Evolutionary conservation across 345 rosid genomes (phyloP).

Genomic region (Brassica carinata): DNA sequence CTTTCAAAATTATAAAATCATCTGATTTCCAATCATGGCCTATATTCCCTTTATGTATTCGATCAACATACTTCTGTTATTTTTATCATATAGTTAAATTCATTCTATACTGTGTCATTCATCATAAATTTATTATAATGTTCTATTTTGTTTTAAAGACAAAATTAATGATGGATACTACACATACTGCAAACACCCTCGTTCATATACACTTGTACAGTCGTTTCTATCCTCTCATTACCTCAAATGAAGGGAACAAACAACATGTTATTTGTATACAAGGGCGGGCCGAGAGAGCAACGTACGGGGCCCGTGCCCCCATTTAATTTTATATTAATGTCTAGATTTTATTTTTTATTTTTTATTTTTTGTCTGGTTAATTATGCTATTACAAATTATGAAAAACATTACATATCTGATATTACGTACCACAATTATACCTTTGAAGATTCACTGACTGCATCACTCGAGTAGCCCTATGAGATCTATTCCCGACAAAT

Average conservation of each 20-base stretch:
- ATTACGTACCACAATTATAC: no score
- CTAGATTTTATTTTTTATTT: no score
- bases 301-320: no score
- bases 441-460: no score
- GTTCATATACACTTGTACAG: conserved; percentile 12
- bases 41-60: not conserved
- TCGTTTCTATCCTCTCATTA: conserved; percentile 15
- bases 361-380: no score
- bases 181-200: not conserved
- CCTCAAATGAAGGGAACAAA: conserved; percentile 25
- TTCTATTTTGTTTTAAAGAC: not conserved
- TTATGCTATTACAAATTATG: no score
- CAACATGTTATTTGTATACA: no score
- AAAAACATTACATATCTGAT: no score
- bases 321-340: no score
- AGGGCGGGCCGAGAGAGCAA: no score
- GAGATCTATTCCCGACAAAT: no score
- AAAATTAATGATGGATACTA: conserved; percentile 13
- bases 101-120: not conserved
- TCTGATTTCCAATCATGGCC: not conserved
- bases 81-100: not conserved
- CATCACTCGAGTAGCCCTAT: no score
- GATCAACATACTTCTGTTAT: not conserved
- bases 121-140: not conserved
- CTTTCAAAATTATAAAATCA: not conserved